Conservation (phyloP, 2,329 filamentous ascomycete species). For the Xylariaceae sp. region DNA sequence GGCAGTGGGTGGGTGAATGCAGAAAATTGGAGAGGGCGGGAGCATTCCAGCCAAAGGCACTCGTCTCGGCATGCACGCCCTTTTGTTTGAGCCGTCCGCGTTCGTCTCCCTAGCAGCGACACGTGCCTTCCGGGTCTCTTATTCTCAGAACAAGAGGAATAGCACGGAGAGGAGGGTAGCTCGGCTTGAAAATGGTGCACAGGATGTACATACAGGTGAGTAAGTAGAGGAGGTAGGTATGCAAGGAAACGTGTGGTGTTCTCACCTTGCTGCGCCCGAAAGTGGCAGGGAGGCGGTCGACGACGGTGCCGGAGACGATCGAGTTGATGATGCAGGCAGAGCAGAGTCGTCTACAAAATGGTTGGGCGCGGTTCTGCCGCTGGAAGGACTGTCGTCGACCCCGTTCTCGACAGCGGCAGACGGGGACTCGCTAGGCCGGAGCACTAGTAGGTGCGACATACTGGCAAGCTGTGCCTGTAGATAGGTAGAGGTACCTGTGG, state of each 20-base stretch:
- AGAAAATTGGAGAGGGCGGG: too few species aligned
- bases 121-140: too few species aligned
- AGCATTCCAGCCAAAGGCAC: too few species aligned
- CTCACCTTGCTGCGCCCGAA: slow-evolving; percentile 7
- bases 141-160: too few species aligned
- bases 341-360: slow-evolving; percentile 19
- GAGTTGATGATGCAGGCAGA: slow-evolving; percentile 4
- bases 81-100: too few species aligned
- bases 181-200: too few species aligned
- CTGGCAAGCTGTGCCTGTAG: neutral
- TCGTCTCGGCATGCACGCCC: too few species aligned
- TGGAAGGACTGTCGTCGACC: slow-evolving; percentile 46
- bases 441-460: slow-evolving; percentile 52
- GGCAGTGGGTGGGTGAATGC: too few species aligned
- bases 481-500: neutral
- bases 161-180: too few species aligned
- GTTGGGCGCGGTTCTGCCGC: slow-evolving; percentile 38
- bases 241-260: neutral
- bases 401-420: slow-evolving; percentile 28
- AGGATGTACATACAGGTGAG: neutral
- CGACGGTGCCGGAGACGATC: slow-evolving; percentile 22
- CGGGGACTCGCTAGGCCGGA: slow-evolving; percentile 44
- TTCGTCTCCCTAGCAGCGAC: too few species aligned
- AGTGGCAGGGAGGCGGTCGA: slow-evolving; percentile 16
- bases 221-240: neutral